Conservation (phyloP, 2,329 filamentous ascomycete species). For the Aureobasidium sp. region DNA sequence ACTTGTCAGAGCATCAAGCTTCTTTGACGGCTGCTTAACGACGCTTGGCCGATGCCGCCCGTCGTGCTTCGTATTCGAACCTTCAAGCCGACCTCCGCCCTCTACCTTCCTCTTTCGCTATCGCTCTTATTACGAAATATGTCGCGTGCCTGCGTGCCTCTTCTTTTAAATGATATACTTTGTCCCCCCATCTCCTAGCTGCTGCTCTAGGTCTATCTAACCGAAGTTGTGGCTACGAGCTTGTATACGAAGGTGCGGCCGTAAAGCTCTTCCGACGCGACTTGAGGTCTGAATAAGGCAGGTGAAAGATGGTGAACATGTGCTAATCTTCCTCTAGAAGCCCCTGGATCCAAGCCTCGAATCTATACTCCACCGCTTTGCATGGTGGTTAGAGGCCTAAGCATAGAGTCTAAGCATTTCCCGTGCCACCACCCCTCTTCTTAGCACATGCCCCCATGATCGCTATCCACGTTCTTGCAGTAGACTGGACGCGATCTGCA, state of each 20-base stretch:
- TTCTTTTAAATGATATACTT: not conserved
- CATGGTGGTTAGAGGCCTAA: not conserved
- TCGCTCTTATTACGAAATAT: not conserved
- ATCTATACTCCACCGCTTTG: not conserved
- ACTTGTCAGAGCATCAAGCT: slow-evolving; percentile 1
- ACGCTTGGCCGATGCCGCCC: slow-evolving; percentile 7
- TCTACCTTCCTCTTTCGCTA: slow-evolving; percentile 4
- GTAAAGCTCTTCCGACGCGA: not conserved
- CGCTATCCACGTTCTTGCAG: not conserved
- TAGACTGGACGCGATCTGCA: not conserved
- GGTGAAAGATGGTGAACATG: not conserved
- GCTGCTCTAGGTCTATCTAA: slow-evolving; percentile 3
- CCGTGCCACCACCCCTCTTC: not conserved
- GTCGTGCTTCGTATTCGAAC: slow-evolving; percentile 1
- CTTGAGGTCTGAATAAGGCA: not conserved
- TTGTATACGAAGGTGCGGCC: slow-evolving; percentile 5
- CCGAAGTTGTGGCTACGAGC: not conserved
- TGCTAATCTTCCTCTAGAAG: not conserved
- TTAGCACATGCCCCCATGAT: not conserved
- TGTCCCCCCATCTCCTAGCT: not conserved
- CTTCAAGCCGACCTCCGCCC: not conserved
- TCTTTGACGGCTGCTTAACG: not conserved
- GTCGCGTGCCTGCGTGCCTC: not conserved
- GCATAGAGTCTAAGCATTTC: not conserved
- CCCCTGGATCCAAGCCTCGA: not conserved